These are phyloP conservation scores for Thalassiosira oceanica DNA, from an alignment of 352 stramenopile species.

Conservation along the genomic window DNA sequence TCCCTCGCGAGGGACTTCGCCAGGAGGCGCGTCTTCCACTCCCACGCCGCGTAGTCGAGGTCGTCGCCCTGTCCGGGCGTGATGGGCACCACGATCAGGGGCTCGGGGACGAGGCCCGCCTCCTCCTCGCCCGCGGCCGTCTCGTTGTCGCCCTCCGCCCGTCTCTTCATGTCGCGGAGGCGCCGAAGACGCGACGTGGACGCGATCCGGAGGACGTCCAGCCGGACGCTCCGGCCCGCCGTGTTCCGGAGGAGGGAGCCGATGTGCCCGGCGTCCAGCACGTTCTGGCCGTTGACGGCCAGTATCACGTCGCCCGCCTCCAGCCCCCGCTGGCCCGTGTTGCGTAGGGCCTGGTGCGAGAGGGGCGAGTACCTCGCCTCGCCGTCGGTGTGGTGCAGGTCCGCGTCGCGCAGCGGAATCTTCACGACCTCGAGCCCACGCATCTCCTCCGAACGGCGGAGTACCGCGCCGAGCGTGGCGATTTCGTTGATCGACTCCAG, in stretches of 20 bases:
- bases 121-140: constrained; percentile 4
- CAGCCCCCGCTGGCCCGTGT: constrained; percentile 55
- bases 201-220: constrained; percentile 60
- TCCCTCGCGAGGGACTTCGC: constrained; percentile 47
- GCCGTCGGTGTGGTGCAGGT: constrained; percentile 62
- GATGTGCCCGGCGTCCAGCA: constrained; percentile 65
- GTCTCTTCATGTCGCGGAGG: constrained; percentile 5
- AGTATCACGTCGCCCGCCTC: constrained; percentile 42
- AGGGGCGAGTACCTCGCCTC: constrained; percentile 63
- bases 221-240: constrained; percentile 47
- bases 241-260: constrained; percentile 61
- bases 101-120: constrained; percentile 26
- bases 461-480: constrained; percentile 57
- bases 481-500: constrained; percentile 37
- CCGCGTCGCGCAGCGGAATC: constrained; percentile 61
- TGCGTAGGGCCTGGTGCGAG: constrained; percentile 36
- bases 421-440: constrained; percentile 61
- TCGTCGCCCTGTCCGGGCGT: constrained; percentile 18
- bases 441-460: constrained; percentile 53
- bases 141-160: neutral
- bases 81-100: constrained; percentile 60
- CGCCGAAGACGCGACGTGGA: constrained; percentile 25
- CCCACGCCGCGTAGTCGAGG: constrained; percentile 65
- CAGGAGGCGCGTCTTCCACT: constrained; percentile 62
- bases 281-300: constrained; percentile 46